Base-by-base conservation (phyloP, 2,329 filamentous ascomycete species). In the Fusarium pilosicola region DNA sequence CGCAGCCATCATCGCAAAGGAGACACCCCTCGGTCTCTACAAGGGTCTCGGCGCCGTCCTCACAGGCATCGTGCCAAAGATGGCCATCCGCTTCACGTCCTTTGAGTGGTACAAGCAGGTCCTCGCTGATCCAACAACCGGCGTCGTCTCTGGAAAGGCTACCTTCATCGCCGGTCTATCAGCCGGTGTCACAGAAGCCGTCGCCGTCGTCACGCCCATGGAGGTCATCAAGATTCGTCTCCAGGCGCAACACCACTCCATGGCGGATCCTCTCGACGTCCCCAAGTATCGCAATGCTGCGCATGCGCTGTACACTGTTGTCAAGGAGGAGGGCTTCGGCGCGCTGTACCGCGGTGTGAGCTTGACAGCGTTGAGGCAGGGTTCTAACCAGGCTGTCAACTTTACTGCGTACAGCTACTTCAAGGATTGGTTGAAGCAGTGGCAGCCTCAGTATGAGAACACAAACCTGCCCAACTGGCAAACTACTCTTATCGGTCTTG, bases 191-290 rank as follows among this genome's bases (percentile, higher is more conserved):
- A 98, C 96, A 26, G 96, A 99, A 88, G 96, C 96, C 74, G 96
- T 99, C 49, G 92, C 94, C 55, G 94, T 99, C 58, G 96, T 99
- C 64, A 98, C 95, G 36, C 96, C 96, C 11, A 99, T 99, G 96
- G 96, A 99, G 86, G 96, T 99, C 71, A 91, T 99, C 85, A 99
- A 99, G 89, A 99, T 99, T 81, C 93, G 96, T 55, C 90, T 99
- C 77, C 96, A 99, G 88, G 96, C 96, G 9, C 96, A 99, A 85
- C 94, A 98, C 86, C 96, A 99, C 90, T 94, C 91, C 81, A 96
- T 99, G 92, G 95, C 96, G 55, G 96, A 99, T 81, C 96, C 96
- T 11, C 91, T 98, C 76, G 96, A 98, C 82, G 84, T 98, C 14
- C 96, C 96, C 74, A 98, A 98, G 86, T 98, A 98, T 87, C 94